Percentiles rank a stretch among this genome's conserved stretches.
These are phyloP conservation scores for Nicotiana knightiana DNA, from an alignment of 257 asterid species.

Conservation along the genomic window DNA sequence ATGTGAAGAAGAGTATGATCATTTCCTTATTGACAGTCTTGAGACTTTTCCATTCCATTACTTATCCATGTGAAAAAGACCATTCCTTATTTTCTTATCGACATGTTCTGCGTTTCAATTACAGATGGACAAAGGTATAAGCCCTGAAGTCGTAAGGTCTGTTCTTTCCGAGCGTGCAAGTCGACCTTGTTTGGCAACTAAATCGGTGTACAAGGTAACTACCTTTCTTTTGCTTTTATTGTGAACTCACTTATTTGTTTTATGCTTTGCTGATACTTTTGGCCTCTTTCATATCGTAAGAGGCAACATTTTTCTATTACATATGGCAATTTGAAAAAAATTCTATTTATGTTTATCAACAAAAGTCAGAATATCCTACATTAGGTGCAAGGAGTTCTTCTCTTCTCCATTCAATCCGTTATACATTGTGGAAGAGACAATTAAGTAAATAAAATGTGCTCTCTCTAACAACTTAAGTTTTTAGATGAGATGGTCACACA, in stretches of 20 bases:
- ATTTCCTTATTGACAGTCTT: background rate
- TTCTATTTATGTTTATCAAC: background rate
- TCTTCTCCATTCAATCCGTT: background rate
- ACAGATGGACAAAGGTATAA: constrained; percentile 76
- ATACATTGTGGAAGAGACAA: background rate
- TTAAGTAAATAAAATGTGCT: too few species aligned
- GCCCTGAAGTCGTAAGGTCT: constrained; percentile 88
- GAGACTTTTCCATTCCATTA: background rate
- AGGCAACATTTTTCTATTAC: background rate
- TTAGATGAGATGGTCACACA: too few species aligned
- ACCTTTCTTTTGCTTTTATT: background rate
- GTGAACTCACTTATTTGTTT: background rate
- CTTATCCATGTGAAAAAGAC: too few species aligned
- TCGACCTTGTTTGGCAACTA: constrained; percentile 69
- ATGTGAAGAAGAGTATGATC: background rate
- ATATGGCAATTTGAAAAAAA: background rate
- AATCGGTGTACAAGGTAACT: constrained; percentile 66
- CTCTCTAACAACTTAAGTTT: too few species aligned
- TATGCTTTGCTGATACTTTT: constrained; percentile 2
- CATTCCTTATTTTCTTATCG: too few species aligned
- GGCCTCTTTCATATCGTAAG: background rate
- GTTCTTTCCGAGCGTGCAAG: constrained; percentile 84
- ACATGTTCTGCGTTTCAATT: constrained; percentile 13
- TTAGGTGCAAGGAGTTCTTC: background rate
- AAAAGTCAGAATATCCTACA: background rate